A percentile compares a stretch with the other conserved stretches of the same genome.
phyloP scores from a whole-genome alignment of 768 basidiomycete genomes.

The Lactarius deliciosus region DNA sequence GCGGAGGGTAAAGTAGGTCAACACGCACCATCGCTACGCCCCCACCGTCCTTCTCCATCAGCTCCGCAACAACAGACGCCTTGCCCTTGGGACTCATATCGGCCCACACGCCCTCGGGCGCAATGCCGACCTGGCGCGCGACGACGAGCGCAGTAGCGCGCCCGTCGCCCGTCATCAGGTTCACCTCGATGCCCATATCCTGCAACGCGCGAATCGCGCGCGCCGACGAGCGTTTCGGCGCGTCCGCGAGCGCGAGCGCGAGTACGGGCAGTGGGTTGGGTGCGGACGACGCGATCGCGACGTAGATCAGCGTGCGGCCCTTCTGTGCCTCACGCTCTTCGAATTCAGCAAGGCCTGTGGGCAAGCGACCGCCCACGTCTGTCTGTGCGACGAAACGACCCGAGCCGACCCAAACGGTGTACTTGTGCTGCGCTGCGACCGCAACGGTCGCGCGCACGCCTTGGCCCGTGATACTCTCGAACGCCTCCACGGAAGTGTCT shows the following conservation, averaged over 20 bases:
- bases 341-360: constrained; percentile 60
- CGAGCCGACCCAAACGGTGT: constrained; percentile 74
- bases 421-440: constrained; percentile 44
- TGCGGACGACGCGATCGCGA: constrained; percentile 55
- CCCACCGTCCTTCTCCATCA: constrained; percentile 66
- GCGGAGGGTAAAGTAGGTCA: constrained; percentile 1
- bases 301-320: constrained; percentile 87
- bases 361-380: constrained; percentile 50
- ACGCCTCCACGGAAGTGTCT: constrained; percentile 60
- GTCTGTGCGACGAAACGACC: constrained; percentile 64
- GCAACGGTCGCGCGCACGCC: constrained; percentile 75
- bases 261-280: constrained; percentile 60
- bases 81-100: constrained; percentile 96
- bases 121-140: constrained; percentile 88
- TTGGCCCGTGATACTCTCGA: constrained; percentile 87
- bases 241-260: constrained; percentile 83
- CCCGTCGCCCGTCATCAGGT: constrained; percentile 93
- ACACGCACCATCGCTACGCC: constrained; percentile 86
- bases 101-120: constrained; percentile 80
- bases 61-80: constrained; percentile 75
- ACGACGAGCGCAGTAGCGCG: constrained; percentile 83
- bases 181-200: constrained; percentile 88
- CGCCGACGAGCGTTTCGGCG: constrained; percentile 79
- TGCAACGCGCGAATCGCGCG: constrained; percentile 80
- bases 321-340: constrained; percentile 65